A percentile compares a stretch with the other conserved stretches of the same genome.
Evolutionary conservation across 306 rosid genomes (phyloP).

Genomic region (Oemleria cerasiformis): DNA sequence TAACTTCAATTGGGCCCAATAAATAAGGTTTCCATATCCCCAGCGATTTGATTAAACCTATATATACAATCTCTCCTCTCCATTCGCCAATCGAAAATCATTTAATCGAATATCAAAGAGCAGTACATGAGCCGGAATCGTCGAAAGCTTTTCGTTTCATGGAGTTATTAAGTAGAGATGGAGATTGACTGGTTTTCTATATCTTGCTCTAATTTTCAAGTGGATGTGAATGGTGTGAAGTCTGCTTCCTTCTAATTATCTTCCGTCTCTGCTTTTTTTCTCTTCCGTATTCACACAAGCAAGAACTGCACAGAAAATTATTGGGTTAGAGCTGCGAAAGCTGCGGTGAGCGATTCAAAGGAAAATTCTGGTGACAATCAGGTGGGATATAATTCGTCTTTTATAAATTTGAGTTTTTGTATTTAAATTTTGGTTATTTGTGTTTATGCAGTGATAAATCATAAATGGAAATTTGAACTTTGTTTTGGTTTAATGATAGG

Average conservation of each 20-base stretch:
- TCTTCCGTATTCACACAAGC: too few relatives aligned
- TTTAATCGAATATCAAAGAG: too few relatives aligned
- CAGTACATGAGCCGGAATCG: too few relatives aligned
- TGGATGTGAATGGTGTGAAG: slow-evolving; percentile 72
- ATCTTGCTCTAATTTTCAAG: slow-evolving; percentile 31
- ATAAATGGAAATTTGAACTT: background rate
- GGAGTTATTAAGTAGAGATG: background rate
- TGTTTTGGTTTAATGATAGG: slow-evolving; percentile 14
- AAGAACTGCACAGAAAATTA: too few relatives aligned
- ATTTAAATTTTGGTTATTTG: background rate
- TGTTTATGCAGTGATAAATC: background rate
- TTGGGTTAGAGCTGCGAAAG: slow-evolving; percentile 17
- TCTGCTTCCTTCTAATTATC: too few relatives aligned
- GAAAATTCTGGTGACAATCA: slow-evolving; percentile 10
- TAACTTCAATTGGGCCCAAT: too few relatives aligned
- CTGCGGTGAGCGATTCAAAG: background rate
- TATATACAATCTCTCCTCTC: too few relatives aligned
- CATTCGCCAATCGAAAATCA: too few relatives aligned
- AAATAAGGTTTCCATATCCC: too few relatives aligned
- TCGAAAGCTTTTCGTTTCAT: background rate
- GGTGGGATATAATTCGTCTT: slow-evolving; percentile 10
- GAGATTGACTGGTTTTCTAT: background rate
- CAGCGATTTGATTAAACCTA: too few relatives aligned
- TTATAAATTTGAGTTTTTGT: background rate
- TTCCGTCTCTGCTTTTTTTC: too few relatives aligned